Conservation (phyloP, 257 asterid species). For the Capsicum chinense region DNA sequence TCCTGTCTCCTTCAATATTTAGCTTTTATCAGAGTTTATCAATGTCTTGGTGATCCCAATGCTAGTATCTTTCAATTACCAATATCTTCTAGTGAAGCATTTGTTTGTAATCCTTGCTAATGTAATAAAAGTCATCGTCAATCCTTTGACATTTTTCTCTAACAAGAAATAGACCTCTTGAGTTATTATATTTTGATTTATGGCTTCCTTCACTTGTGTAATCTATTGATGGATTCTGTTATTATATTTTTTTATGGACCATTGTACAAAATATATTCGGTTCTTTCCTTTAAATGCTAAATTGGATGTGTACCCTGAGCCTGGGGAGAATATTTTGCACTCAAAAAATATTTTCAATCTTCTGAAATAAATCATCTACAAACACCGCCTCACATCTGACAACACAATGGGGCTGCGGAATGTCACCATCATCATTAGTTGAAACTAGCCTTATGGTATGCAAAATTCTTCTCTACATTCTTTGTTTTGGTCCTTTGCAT, state of each 20-base stretch:
- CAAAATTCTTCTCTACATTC: no score
- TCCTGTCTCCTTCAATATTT: not conserved
- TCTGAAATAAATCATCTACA: constrained; percentile 22
- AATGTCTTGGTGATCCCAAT: not conserved
- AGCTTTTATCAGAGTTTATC: not conserved
- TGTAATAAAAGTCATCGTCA: no score
- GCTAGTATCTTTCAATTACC: not conserved
- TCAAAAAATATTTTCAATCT: not conserved
- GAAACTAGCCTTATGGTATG: no score
- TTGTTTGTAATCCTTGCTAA: no score
- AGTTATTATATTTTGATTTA: constrained; percentile 25
- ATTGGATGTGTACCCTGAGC: not conserved
- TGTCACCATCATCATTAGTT: no score
- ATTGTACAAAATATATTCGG: not conserved
- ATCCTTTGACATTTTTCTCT: no score
- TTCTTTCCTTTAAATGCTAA: constrained; percentile 2
- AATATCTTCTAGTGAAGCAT: no score
- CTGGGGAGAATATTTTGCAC: constrained; percentile 21
- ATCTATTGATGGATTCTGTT: constrained; percentile 5
- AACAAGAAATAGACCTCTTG: not conserved
- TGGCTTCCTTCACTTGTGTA: not conserved
- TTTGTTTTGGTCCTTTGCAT: no score
- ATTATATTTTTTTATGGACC: constrained; percentile 24
- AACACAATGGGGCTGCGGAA: no score
- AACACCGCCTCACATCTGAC: constrained; percentile 26